Evolutionary conservation across 2,329 filamentous ascomycete species (phyloP).

Genomic region (Cercospora nicotianae): DNA sequence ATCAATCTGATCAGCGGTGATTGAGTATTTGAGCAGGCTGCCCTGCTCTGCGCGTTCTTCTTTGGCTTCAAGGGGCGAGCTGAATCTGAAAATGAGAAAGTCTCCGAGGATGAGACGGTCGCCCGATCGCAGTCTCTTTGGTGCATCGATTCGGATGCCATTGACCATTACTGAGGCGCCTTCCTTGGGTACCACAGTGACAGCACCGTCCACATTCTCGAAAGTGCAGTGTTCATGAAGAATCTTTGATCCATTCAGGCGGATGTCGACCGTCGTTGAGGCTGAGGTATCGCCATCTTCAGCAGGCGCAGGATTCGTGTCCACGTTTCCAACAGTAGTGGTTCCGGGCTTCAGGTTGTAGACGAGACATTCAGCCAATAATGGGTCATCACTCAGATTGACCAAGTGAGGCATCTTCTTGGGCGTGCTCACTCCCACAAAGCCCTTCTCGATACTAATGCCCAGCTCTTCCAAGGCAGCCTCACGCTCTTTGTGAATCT

Average conservation of each 20-base stretch:
- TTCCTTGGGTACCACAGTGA: constrained; percentile 85
- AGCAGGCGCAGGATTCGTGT: constrained; percentile 61
- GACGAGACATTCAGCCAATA: constrained; percentile 91
- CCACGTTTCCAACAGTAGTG: constrained; percentile 92
- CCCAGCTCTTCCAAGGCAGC: constrained; percentile 92
- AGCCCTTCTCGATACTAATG: constrained; percentile 98
- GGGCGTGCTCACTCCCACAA: constrained; percentile 89
- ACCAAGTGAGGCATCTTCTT: constrained; percentile 99
- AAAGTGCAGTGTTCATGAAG: constrained; percentile 90
- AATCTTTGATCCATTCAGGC: constrained; percentile 90
- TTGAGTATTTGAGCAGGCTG: constrained; percentile 81
- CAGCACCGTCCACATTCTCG: constrained; percentile 87
- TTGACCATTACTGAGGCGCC: constrained; percentile 99
- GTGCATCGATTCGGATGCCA: constrained; percentile 81
- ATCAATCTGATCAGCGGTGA: constrained; percentile 63
- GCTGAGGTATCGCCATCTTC: constrained; percentile 20
- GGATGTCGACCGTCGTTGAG: constrained; percentile 72
- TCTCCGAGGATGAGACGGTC: constrained; percentile 95
- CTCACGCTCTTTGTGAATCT: constrained; percentile 96
- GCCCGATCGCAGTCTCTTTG: constrained; percentile 82
- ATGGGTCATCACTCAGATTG: constrained; percentile 78
- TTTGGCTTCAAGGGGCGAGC: constrained; percentile 92
- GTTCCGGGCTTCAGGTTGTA: constrained; percentile 97
- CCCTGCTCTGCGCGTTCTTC: constrained; percentile 77
- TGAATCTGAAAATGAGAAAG: constrained; percentile 98